Conservation (phyloP, 257 asterid genomes). For the Primulina huaijiensis region DNA sequence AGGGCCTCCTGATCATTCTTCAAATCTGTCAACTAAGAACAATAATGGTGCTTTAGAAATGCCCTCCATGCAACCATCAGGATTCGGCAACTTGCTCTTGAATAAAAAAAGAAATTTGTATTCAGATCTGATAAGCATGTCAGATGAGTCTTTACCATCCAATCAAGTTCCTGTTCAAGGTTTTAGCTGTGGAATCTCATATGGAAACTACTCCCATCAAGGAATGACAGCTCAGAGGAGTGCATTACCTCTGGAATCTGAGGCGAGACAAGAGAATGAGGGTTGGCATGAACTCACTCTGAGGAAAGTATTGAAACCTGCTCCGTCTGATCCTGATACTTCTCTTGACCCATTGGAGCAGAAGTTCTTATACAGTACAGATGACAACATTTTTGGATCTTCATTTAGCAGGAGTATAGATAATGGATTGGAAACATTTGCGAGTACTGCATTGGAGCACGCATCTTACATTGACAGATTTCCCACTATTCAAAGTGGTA, state of each 20-base stretch:
- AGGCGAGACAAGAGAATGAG: constrained; percentile 38
- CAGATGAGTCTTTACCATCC: constrained; percentile 31
- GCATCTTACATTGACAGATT: constrained; percentile 29
- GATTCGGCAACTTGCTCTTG: constrained; percentile 32
- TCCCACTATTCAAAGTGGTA: constrained; percentile 56
- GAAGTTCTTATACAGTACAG: constrained; percentile 53
- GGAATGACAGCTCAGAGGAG: constrained; percentile 32
- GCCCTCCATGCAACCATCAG: constrained; percentile 37
- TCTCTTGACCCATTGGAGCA: constrained; percentile 67
- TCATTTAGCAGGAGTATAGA: constrained; percentile 31
- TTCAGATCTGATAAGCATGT: constrained; percentile 30
- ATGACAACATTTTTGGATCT: constrained; percentile 46
- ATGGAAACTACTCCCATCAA: constrained; percentile 40
- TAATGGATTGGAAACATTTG: constrained; percentile 29
- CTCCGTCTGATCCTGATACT: constrained; percentile 31
- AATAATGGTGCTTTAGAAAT: constrained; percentile 32
- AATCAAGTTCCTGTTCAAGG: constrained; percentile 34
- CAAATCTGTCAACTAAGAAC: constrained; percentile 29
- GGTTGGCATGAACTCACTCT: constrained; percentile 31
- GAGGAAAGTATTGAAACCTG: constrained; percentile 28
- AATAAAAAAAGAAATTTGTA: constrained; percentile 36
- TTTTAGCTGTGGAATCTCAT: constrained; percentile 30
- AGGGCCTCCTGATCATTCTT: constrained; percentile 41
- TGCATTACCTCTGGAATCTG: constrained; percentile 28
- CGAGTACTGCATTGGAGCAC: constrained; percentile 25